Evolutionary conservation across 495 filamentous ascomycete species (phyloP), one percentile per base, ranked within the genome.

Genomic region (Patellaria atrata): DNA sequence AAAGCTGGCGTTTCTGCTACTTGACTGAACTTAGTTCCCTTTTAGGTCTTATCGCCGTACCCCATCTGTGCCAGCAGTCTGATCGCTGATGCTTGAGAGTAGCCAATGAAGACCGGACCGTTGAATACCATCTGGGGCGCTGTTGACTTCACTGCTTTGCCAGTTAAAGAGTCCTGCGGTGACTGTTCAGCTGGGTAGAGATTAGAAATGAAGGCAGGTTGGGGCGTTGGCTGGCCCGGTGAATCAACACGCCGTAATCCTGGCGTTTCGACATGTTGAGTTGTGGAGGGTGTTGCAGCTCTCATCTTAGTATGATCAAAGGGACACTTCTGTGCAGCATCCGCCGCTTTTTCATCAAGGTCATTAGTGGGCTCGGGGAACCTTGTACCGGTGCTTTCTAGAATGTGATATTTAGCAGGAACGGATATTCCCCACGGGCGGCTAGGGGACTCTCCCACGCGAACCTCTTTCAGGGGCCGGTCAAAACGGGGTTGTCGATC

Each of bases 401-500:
- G 10, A 53, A 61, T 13, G 54, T 55, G 13, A 30, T 68, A 66
- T 25, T 60, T 55, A 9, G 68, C 47, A 0, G 82, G 85, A 1
- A 94, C 77, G 12, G 67, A 66, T 22, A 94, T 87, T 2, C 85
- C 85, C 85, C 85, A 94, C 18, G 85, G 85, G 17, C 84, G 67
- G 51, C 77, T 87, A 22, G 85, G 85, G 21, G 79, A 86, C 52
- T 94, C 85, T 12, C 85, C 85, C 16, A 94, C 71, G 5, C 85
- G 65, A 10, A 94, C 68, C 40, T 91, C 85, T 41, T 81, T 75
- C 29, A 94, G 47, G 2, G 77, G 73, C 26, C 85, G 70, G 45
- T 91, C 82, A 49, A 89, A 92, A 41, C 73, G 76, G 31, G 61
- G 57, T 55, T 68, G 60, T 37, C 71, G 53, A 19, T 69, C 63